Conservation (phyloP, 2,329 filamentous ascomycete species). For the Aspergillus puulaauensis region DNA sequence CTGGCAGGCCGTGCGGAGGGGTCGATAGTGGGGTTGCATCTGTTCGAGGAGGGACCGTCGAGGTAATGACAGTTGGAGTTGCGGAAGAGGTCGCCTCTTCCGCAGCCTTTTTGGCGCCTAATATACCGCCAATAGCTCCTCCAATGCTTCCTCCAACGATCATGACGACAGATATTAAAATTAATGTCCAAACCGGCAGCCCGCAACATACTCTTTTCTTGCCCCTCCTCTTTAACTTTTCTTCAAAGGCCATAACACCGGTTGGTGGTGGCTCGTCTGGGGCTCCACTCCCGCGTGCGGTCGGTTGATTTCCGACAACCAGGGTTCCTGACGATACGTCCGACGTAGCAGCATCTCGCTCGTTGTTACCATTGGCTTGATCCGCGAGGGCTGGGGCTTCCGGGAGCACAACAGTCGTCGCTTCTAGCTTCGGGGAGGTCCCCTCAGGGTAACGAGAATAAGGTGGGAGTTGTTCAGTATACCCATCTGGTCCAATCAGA, state of each 20-base stretch:
- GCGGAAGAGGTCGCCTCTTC: conserved; percentile 20
- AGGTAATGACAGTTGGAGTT: conserved; percentile 39
- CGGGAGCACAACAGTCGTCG: conserved; percentile 25
- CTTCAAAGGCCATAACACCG: conserved; percentile 42
- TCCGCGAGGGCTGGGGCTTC: conserved; percentile 47
- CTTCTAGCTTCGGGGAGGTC: conserved; percentile 57
- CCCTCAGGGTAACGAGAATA: conserved; percentile 89
- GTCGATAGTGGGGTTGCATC: conserved; percentile 53
- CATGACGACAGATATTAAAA: conserved; percentile 47
- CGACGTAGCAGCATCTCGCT: conserved; percentile 27
- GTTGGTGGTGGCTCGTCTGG: conserved; percentile 27
- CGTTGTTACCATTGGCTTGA: conserved; percentile 49
- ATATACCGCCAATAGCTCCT: conserved; percentile 54
- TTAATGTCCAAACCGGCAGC: conserved; percentile 52
- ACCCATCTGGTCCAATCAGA: conserved; percentile 82
- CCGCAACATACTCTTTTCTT: conserved; percentile 49
- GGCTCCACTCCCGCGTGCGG: conserved; percentile 14
- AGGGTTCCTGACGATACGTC: conserved; percentile 34
- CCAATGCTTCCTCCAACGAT: conserved; percentile 52
- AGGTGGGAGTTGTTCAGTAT: conserved; percentile 86
- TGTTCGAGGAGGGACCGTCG: conserved; percentile 49
- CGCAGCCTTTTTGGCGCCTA: conserved; percentile 45
- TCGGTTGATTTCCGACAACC: conserved; percentile 18
- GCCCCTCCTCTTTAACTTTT: conserved; percentile 47
- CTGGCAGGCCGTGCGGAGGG: conserved; percentile 43